Percentiles rank a stretch among this genome's conserved stretches.
Evolutionary conservation across 192 early-diverging fungal species (phyloP).

Genomic region (Helicostylum pulchrum): DNA sequence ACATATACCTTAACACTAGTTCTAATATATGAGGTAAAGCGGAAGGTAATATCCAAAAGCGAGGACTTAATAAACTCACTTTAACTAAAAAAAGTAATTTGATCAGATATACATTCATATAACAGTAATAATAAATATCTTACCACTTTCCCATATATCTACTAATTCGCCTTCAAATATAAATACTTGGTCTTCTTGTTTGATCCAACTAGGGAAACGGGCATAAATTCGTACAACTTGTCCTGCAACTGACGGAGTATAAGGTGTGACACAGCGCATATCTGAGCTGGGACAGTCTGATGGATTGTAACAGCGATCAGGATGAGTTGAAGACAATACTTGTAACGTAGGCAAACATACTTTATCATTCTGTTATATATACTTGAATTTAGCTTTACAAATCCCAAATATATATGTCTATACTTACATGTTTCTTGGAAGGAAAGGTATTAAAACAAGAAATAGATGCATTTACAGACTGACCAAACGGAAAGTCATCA

Average conservation of each 20-base stretch:
- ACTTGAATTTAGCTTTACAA: neutral
- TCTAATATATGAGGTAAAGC: slow-evolving; percentile 57
- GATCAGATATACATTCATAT: neutral
- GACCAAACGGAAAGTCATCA: slow-evolving; percentile 51
- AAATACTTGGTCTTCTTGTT: slow-evolving; percentile 42
- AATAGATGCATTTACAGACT: slow-evolving; percentile 32
- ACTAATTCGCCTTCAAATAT: slow-evolving; percentile 64
- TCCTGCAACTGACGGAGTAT: slow-evolving; percentile 43
- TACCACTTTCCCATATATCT: slow-evolving; percentile 70
- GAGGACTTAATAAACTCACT: slow-evolving; percentile 56
- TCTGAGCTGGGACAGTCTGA: slow-evolving; percentile 26
- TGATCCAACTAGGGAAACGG: slow-evolving; percentile 37
- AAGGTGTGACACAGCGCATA: slow-evolving; percentile 52
- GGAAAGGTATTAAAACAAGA: slow-evolving; percentile 16
- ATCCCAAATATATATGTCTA: too few species aligned
- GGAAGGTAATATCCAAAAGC: slow-evolving; percentile 53
- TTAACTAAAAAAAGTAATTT: slow-evolving; percentile 38
- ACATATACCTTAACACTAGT: slow-evolving; percentile 48
- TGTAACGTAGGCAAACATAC: slow-evolving; percentile 40
- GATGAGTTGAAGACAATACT: slow-evolving; percentile 30
- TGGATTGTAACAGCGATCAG: slow-evolving; percentile 38
- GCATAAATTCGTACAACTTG: slow-evolving; percentile 56
- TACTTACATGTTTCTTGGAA: neutral
- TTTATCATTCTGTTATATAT: neutral
- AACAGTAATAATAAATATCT: neutral